Percentiles rank a stretch among this genome's conserved stretches.
Conservation (phyloP, 225 moss, liverwort and hornwort genomes). For the Physcomitrium patens region DNA sequence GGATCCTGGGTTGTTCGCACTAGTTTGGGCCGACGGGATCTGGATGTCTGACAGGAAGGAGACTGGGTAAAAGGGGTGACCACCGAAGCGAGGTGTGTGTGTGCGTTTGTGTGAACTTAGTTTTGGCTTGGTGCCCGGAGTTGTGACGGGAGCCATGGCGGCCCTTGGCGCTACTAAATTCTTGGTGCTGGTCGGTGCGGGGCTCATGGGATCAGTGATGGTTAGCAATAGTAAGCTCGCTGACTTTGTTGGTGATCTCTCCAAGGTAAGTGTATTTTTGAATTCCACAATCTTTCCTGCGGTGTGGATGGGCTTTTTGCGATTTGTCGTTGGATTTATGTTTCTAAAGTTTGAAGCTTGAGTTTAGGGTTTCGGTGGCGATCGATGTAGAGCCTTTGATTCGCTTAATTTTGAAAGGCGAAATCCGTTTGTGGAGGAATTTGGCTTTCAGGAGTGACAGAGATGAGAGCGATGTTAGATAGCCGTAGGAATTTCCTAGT, state of each 20-base stretch:
- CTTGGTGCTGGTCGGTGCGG: conserved; percentile 43
- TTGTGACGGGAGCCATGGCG: conserved; percentile 31
- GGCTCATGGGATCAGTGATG: conserved; percentile 61
- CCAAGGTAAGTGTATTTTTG: conserved; percentile 48
- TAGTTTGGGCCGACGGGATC: background rate
- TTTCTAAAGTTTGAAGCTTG: no score
- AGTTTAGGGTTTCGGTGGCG: conserved; percentile 3
- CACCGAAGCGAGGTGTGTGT: background rate
- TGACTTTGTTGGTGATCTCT: conserved; percentile 68
- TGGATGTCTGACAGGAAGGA: background rate
- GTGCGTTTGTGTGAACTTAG: background rate
- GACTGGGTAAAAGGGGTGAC: background rate
- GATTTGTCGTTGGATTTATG: background rate
- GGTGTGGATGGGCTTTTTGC: background rate
- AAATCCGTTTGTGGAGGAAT: background rate
- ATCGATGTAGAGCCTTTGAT: background rate
- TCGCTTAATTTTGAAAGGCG: background rate
- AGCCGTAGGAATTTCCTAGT: no score
- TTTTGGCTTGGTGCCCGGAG: background rate
- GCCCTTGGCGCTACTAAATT: conserved; percentile 34
- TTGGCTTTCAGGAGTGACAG: no score
- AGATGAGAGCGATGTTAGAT: no score
- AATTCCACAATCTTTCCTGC: background rate
- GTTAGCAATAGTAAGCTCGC: conserved; percentile 64
- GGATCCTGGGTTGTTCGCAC: background rate